Evolutionary conservation across 164 flowering plant genomes (phyloP).

Genomic region (Annona cherimola): DNA sequence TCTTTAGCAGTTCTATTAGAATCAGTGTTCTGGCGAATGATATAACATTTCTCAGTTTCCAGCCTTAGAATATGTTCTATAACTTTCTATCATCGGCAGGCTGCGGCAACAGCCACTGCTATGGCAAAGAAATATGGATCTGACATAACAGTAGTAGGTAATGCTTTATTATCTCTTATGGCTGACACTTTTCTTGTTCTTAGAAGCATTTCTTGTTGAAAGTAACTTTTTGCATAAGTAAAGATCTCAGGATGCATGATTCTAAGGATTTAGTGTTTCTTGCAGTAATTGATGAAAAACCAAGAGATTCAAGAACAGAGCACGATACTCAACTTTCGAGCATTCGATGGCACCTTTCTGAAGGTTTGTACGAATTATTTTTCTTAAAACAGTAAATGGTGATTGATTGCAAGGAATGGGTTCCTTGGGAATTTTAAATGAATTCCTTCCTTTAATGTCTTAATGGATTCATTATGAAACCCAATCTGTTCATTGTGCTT

Average conservation of each 20-base stretch:
- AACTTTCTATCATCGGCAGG: slow-evolving; percentile 37
- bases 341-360: slow-evolving; percentile 93
- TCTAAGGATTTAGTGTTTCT: slow-evolving; percentile 29
- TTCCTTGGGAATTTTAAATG: not conserved
- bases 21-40: not conserved
- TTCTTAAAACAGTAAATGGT: not conserved
- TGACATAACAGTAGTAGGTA: slow-evolving; percentile 91
- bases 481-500: no score
- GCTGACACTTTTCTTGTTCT: not conserved
- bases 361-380: slow-evolving; percentile 43
- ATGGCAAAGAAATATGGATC: slow-evolving; percentile 96
- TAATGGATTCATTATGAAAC: no score
- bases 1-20: not conserved
- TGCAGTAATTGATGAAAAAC: slow-evolving; percentile 87
- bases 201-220: slow-evolving; percentile 14
- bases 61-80: not conserved
- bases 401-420: not conserved
- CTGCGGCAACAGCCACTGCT: slow-evolving; percentile 76
- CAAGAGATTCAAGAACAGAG: slow-evolving; percentile 67
- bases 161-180: slow-evolving; percentile 20
- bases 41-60: not conserved
- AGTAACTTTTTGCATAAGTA: slow-evolving; percentile 9
- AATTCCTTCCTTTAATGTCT: no score
- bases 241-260: slow-evolving; percentile 22
- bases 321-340: slow-evolving; percentile 83